Conservation (phyloP, 1,284 basidiomycete genomes). For the Rhodotorula sp. region DNA sequence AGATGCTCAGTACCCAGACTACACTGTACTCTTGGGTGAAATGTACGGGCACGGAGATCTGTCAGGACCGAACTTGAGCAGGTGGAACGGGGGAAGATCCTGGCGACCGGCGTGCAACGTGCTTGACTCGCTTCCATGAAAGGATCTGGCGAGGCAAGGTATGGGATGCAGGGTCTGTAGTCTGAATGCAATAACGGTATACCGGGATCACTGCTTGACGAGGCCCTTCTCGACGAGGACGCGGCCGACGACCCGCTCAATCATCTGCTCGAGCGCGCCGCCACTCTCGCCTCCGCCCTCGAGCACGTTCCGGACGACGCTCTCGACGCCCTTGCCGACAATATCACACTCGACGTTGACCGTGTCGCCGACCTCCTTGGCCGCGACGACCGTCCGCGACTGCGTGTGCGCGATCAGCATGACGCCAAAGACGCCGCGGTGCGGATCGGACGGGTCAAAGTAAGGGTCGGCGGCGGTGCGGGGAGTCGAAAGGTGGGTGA, state of each 20-base stretch:
- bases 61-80: too few relatives aligned
- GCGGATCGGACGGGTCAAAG: constrained; percentile 8
- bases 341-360: constrained; percentile 97
- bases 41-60: too few relatives aligned
- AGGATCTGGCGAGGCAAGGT: too few relatives aligned
- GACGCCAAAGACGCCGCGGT: constrained; percentile 68
- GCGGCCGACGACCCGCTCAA: constrained; percentile 71
- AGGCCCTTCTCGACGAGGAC: constrained; percentile 54
- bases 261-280: constrained; percentile 58
- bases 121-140: too few relatives aligned
- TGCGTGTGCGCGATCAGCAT: constrained; percentile 97
- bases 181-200: neutral
- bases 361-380: constrained; percentile 71
- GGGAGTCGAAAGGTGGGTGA: constrained; percentile 77
- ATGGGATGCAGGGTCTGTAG: too few relatives aligned
- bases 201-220: constrained; percentile 3
- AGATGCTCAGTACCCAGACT: too few relatives aligned
- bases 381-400: constrained; percentile 76
- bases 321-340: constrained; percentile 82
- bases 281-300: constrained; percentile 56
- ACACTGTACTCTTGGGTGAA: too few relatives aligned
- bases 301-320: constrained; percentile 73
- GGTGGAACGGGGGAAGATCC: too few relatives aligned
- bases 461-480: constrained; percentile 41
- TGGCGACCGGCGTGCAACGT: too few relatives aligned